Base-by-base conservation (phyloP, 768 basidiomycete genomes). In the Boletus tomentosulus region DNA sequence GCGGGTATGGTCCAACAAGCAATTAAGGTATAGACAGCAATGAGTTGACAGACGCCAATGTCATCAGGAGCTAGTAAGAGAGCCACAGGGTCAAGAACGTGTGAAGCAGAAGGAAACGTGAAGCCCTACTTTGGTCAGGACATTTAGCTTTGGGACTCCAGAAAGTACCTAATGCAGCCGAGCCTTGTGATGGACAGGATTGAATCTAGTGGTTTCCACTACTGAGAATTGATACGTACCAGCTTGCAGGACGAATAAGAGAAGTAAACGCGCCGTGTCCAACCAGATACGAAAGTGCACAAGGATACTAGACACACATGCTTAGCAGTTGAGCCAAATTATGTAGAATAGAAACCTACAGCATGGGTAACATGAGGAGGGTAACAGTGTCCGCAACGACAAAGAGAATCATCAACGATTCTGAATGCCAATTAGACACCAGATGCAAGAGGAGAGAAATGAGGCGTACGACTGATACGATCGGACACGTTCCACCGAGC, bases 1-100 rank as follows among this genome's bases (percentile, higher is more conserved):
- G 66, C 65, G 24, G 84, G 84, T 47, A 75, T 66, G 38, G 82
- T 59, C 84, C 84, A 85, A 58, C 75, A 79, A 39, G 73, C 74
- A 1, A 81, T 59, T 47, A 81, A 54, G 34, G 82, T 76, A 57
- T 74, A 83, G 6, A 76, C 60, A 51, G 76, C 74, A 35, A 83
- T 66, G 9, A 80, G 65, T 50, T 69, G 70, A 60, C 83, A 85
- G n/a, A 76, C 64, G 10, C 71, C 74, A 48, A 69, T 65, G 42
- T 74, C 67, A 56, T 77, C 71, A 10, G 70, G 60, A 50, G 72
- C 78, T 80, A 31, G n/a, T 10, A 47, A 6, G 22, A 35, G 19
- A 51, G 38, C 22, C 2, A 25, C 48, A 16, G 25, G 6, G 16
- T 46, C 10, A 51, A 27, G 19, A 22, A 16, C 6, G 46, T 27